Conservation (phyloP, 306 rosid species). For the Acmispon strigosus region DNA sequence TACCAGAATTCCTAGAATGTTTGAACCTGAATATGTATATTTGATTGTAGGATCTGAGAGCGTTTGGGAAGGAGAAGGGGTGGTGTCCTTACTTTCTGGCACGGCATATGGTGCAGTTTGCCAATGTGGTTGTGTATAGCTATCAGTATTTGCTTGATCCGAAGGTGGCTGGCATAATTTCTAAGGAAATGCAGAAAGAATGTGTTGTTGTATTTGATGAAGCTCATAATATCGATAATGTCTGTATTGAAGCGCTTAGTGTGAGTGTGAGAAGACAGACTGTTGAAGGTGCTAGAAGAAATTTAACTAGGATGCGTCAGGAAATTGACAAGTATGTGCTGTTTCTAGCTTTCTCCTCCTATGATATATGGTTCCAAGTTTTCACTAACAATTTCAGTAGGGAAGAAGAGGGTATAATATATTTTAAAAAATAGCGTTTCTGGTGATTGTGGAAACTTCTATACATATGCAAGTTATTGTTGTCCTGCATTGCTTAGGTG, state of each 20-base stretch:
- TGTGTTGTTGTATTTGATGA: slow-evolving; percentile 94
- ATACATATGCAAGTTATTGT: neutral
- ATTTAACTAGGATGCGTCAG: slow-evolving; percentile 74
- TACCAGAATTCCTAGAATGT: neutral
- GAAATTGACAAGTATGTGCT: slow-evolving; percentile 78
- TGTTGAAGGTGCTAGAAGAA: slow-evolving; percentile 89
- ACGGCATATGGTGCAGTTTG: slow-evolving; percentile 88
- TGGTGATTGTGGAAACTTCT: neutral
- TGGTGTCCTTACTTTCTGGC: slow-evolving; percentile 98
- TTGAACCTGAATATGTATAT: neutral
- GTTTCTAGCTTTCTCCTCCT: slow-evolving; percentile 9
- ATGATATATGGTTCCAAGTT: neutral
- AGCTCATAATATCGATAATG: slow-evolving; percentile 94
- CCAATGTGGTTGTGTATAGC: slow-evolving; percentile 90
- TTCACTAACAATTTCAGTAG: neutral
- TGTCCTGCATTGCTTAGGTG: neutral
- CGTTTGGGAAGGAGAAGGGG: slow-evolving; percentile 72
- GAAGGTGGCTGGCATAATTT: slow-evolving; percentile 82
- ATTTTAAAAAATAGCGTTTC: neutral
- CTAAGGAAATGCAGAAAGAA: slow-evolving; percentile 95
- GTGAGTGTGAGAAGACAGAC: slow-evolving; percentile 98
- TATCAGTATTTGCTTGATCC: slow-evolving; percentile 97
- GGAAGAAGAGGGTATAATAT: neutral
- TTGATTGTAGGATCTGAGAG: slow-evolving; percentile 62
- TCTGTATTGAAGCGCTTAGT: slow-evolving; percentile 94